Base-by-base conservation (phyloP, 2,329 filamentous ascomycete genomes). In the Ilyonectria robusta region DNA sequence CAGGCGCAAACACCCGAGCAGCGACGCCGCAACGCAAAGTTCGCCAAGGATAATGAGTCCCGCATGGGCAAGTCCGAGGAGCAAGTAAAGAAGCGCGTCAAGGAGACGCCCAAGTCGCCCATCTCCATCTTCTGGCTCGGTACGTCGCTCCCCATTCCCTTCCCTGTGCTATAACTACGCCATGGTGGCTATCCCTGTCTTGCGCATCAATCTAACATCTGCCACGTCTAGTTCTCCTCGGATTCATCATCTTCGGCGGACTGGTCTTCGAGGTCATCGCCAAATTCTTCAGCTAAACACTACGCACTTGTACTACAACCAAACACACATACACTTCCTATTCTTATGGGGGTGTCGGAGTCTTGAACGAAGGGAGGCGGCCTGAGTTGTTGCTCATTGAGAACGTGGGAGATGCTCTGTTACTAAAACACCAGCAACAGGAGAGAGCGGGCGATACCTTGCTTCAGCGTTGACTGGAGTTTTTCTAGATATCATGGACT, bases 1-100 rank as follows among this genome's bases (percentile, higher is more conserved):
- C 57, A 94, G 93, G 92, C 91, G 75, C 93, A 95, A 91, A 96
- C 93, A 73, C 93, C 92, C 74, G 89, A 94, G 81, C 94, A 96
- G 85, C 91, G 93, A 80, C 90, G 90, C 78, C 91, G 92, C 70
- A 96, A 96, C 84, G 89, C 89, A 78, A 92, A 92, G 82, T 97
- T 94, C 82, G 91, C 87, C 73, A 91, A 92, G 79, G 86, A 88
- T 60, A 91, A 95, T 79, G 90, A 92, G 78, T 84, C 86, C 67
- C 92, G 91, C 78, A 92, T 92, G 81, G 93, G 93, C 82, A 94
- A 93, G 84, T 87, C 90, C n/a, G 86, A 89, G 65, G 83, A 83
- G 26, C 87, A 90, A 70, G 79, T 91, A 74, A 91, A 91, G 86
- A 89, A 89, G 83, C 83, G 83, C 69, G 76, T 73, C 74, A 88